These are phyloP conservation scores for Colletotrichum sp. DNA, from an alignment of 2,329 filamentous ascomycete genomes.

Conservation along the genomic window DNA sequence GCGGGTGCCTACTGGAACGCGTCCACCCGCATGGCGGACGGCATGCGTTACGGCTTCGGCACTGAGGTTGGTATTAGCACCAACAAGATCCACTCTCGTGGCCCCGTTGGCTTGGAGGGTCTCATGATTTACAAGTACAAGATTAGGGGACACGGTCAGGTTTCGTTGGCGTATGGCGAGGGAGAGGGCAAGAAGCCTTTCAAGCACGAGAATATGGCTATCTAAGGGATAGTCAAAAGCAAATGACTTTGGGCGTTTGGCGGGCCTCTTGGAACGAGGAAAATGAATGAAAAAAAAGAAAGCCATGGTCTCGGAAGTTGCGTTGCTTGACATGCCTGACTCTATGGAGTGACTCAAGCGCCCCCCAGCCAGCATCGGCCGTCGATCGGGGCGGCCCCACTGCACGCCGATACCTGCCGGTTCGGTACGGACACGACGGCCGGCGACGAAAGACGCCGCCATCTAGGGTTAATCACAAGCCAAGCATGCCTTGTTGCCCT, in stretches of 20 bases:
- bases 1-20: conserved; percentile 98
- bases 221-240: conserved; percentile 29
- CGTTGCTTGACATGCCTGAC: not conserved
- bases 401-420: not conserved
- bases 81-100: conserved; percentile 95
- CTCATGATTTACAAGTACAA: conserved; percentile 98
- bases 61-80: conserved; percentile 98
- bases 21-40: conserved; percentile 91
- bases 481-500: not conserved
- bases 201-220: conserved; percentile 61
- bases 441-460: not conserved
- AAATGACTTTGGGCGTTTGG: conserved; percentile 3
- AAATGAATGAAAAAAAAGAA: not conserved
- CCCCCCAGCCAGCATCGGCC: not conserved
- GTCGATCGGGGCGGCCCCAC: not conserved
- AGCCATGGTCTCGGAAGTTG: not conserved
- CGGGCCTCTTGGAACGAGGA: not conserved
- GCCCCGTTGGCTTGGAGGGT: conserved; percentile 92
- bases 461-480: not conserved
- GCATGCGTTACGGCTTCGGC: conserved; percentile 96
- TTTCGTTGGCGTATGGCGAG: conserved; percentile 76
- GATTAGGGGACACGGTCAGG: conserved; percentile 81
- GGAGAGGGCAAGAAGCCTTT: conserved; percentile 63
- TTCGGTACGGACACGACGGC: not conserved
- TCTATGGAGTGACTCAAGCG: not conserved